phyloP scores from a whole-genome alignment of 2,329 filamentous ascomycete genomes.

The Fusarium nurragi region DNA sequence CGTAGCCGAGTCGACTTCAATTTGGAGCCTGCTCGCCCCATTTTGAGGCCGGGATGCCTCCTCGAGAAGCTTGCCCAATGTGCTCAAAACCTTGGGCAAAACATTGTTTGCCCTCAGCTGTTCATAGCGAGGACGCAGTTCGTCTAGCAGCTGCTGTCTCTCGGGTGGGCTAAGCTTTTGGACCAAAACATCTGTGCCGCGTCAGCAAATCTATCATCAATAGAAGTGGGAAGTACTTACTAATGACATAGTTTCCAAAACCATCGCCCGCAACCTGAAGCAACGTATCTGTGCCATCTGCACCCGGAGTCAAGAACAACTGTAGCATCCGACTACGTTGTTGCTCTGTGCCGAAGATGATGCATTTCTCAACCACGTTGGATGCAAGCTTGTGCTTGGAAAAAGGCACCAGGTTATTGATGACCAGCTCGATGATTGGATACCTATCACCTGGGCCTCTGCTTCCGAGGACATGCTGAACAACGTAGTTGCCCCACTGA shows the following conservation, averaged over 20 bases:
- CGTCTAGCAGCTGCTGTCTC: slow-evolving; percentile 59
- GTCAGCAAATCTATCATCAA: slow-evolving; percentile 21
- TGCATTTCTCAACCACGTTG: slow-evolving; percentile 95
- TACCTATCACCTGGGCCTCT: slow-evolving; percentile 77
- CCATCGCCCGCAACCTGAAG: slow-evolving; percentile 85
- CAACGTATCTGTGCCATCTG: slow-evolving; percentile 75
- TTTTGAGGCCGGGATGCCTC: background rate
- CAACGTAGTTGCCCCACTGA: slow-evolving; percentile 95
- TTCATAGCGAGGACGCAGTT: background rate
- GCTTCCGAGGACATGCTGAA: slow-evolving; percentile 87
- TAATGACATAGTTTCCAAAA: slow-evolving; percentile 96
- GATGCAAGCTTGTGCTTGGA: slow-evolving; percentile 97
- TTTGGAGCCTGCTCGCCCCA: slow-evolving; percentile 46
- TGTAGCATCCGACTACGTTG: slow-evolving; percentile 76
- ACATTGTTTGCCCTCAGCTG: background rate
- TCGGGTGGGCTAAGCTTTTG: slow-evolving; percentile 58
- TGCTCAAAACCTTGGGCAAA: background rate
- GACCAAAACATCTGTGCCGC: slow-evolving; percentile 78
- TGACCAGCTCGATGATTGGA: slow-evolving; percentile 78
- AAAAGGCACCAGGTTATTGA: slow-evolving; percentile 74
- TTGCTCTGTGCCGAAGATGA: slow-evolving; percentile 73
- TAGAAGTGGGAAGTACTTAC: slow-evolving; percentile 67
- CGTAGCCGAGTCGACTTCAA: slow-evolving; percentile 62
- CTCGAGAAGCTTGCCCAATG: background rate
- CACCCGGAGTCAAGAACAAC: slow-evolving; percentile 66